These are phyloP conservation scores for Chrysoporthe puriensis DNA, from an alignment of 2,329 filamentous ascomycete genomes.

Conservation along the genomic window DNA sequence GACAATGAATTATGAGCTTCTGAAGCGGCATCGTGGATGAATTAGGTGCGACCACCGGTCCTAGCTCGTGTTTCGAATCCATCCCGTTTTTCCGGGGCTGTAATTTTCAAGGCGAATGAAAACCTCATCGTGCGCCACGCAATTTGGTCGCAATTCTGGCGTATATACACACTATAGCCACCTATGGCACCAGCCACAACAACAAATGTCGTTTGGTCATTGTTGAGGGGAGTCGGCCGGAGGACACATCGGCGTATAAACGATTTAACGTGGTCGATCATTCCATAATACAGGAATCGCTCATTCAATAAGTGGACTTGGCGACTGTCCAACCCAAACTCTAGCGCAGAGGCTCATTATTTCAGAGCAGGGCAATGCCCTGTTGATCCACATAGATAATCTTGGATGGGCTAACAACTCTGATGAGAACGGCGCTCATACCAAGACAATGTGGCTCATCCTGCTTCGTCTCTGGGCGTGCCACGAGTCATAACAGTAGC, in stretches of 20 bases:
- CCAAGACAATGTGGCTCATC: not conserved
- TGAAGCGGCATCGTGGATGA: too few species aligned
- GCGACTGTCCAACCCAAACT: not conserved
- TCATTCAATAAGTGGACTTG: too few species aligned
- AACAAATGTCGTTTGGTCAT: too few species aligned
- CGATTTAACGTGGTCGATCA: too few species aligned
- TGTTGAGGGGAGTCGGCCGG: too few species aligned
- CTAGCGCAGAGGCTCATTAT: not conserved
- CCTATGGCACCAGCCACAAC: conserved; percentile 38
- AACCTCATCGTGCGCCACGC: conserved; percentile 43
- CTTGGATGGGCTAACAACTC: not conserved
- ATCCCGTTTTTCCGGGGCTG: not conserved
- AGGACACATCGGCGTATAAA: too few species aligned
- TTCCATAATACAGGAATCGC: too few species aligned
- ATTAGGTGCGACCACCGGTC: too few species aligned
- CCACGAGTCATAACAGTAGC: conserved; percentile 1
- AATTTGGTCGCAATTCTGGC: conserved; percentile 59
- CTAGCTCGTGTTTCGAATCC: too few species aligned
- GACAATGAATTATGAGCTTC: too few species aligned
- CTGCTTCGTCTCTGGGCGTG: not conserved
- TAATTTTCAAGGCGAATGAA: conserved; percentile 53
- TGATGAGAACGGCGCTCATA: not conserved
- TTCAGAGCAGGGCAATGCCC: conserved; percentile 33
- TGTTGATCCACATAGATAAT: not conserved
- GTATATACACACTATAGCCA: conserved; percentile 55